Percentiles rank a stretch among this genome's conserved stretches.
These are phyloP conservation scores for Glutinoglossum americanum DNA, from an alignment of 495 filamentous ascomycete species.

Conservation along the genomic window DNA sequence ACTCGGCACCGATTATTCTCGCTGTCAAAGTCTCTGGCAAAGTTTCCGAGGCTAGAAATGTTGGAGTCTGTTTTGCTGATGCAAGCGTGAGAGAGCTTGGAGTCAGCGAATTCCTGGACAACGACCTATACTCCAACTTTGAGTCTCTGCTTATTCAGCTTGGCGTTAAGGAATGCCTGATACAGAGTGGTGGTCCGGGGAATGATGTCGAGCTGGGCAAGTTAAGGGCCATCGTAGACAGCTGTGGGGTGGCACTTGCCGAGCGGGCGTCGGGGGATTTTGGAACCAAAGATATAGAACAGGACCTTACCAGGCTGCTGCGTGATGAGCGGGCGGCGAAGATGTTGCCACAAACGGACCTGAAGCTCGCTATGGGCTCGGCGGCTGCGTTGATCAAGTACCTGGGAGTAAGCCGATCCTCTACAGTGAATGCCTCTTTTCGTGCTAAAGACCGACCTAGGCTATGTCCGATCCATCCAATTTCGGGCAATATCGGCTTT, in stretches of 20 bases:
- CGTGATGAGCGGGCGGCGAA: constrained; percentile 63
- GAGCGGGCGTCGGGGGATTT: constrained; percentile 62
- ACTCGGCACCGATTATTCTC: constrained; percentile 78
- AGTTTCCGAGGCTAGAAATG: constrained; percentile 61
- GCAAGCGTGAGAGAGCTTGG: constrained; percentile 89
- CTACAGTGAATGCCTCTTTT: background rate
- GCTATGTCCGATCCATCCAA: constrained; percentile 68
- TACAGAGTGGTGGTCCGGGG: constrained; percentile 46
- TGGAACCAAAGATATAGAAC: constrained; percentile 81
- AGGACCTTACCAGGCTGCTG: constrained; percentile 70
- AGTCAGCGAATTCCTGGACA: constrained; percentile 94
- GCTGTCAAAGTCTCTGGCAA: constrained; percentile 82
- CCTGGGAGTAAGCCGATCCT: constrained; percentile 35
- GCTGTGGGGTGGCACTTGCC: constrained; percentile 70
- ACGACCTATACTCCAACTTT: constrained; percentile 95
- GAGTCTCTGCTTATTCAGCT: constrained; percentile 91
- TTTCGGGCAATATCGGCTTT: constrained; percentile 90
- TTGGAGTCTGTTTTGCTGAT: constrained; percentile 96
- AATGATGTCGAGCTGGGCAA: constrained; percentile 77
- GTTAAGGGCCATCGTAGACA: constrained; percentile 70
- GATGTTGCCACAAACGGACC: constrained; percentile 69
- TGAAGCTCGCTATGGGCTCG: constrained; percentile 93
- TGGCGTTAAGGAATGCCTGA: constrained; percentile 79
- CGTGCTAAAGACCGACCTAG: background rate
- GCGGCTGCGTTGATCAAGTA: constrained; percentile 91